These are phyloP conservation scores for Clitopilus hobsonii DNA, from an alignment of 768 basidiomycete genomes.

Conservation along the genomic window DNA sequence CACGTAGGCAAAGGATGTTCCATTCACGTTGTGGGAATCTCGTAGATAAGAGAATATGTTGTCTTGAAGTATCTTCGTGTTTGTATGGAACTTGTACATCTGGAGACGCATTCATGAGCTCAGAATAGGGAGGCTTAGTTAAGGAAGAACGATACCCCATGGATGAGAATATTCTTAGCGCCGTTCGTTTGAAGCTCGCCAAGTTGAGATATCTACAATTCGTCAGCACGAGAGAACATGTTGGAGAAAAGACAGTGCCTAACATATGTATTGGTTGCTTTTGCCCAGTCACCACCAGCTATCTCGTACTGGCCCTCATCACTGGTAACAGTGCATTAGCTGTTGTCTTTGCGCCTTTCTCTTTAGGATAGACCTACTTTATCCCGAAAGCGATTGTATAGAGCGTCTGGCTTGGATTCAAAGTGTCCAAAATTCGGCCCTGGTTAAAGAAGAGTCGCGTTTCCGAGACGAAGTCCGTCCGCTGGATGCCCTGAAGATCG, in stretches of 20 bases:
- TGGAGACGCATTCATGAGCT: conserved; percentile 3
- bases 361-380: conserved; percentile 15
- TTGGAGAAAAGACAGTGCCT: not conserved
- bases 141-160: conserved; percentile 14
- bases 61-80: conserved; percentile 21
- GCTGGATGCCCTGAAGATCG: conserved; percentile 12
- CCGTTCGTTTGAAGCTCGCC: conserved; percentile 24
- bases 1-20: conserved; percentile 25
- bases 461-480: conserved; percentile 24
- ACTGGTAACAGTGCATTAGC: conserved; percentile 5
- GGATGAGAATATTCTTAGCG: conserved; percentile 25
- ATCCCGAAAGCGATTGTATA: conserved; percentile 27
- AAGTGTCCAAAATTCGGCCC: conserved; percentile 21
- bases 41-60: conserved; percentile 20
- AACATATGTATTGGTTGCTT: conserved; percentile 20
- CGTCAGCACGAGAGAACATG: not conserved
- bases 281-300: conserved; percentile 20
- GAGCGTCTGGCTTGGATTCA: conserved; percentile 21
- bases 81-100: conserved; percentile 25
- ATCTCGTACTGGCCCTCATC: conserved; percentile 23
- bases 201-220: conserved; percentile 17
- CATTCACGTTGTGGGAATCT: conserved; percentile 18
- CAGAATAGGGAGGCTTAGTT: not conserved
- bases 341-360: not conserved
- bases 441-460: conserved; percentile 22